These are phyloP conservation scores for Aethionema arabicum DNA, from an alignment of 345 rosid genomes.

Conservation along the genomic window DNA sequence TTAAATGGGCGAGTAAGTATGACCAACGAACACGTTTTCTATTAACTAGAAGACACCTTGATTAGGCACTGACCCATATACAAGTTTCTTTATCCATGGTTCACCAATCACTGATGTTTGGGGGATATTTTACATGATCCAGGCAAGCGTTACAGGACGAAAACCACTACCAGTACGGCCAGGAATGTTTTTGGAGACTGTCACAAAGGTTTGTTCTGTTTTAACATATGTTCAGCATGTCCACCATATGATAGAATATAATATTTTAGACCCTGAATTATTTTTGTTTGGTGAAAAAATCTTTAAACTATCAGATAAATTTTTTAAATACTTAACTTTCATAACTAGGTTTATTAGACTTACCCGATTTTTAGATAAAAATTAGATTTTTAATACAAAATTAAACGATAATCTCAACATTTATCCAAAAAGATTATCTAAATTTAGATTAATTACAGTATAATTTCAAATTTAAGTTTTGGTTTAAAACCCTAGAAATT, in stretches of 20 bases:
- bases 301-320: too few species aligned
- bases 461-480: too few species aligned
- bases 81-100: not conserved
- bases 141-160: conserved; percentile 74
- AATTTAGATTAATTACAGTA: too few species aligned
- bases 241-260: not conserved
- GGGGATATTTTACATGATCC: conserved; percentile 30
- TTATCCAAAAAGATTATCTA: too few species aligned
- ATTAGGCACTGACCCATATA: not conserved
- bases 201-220: conserved; percentile 64
- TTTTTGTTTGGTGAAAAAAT: too few species aligned
- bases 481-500: too few species aligned
- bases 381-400: too few species aligned
- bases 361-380: too few species aligned
- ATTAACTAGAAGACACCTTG: not conserved
- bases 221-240: not conserved
- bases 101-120: not conserved
- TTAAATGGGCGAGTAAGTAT: conserved; percentile 68
- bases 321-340: not conserved
- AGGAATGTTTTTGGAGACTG: conserved; percentile 95
- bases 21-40: conserved; percentile 5
- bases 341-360: too few species aligned
- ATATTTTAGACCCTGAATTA: too few species aligned
- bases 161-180: conserved; percentile 91
- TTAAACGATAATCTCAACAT: too few species aligned